These are phyloP conservation scores for Dryas integrifolia DNA, from an alignment of 331 rosid species.

Conservation along the genomic window DNA sequence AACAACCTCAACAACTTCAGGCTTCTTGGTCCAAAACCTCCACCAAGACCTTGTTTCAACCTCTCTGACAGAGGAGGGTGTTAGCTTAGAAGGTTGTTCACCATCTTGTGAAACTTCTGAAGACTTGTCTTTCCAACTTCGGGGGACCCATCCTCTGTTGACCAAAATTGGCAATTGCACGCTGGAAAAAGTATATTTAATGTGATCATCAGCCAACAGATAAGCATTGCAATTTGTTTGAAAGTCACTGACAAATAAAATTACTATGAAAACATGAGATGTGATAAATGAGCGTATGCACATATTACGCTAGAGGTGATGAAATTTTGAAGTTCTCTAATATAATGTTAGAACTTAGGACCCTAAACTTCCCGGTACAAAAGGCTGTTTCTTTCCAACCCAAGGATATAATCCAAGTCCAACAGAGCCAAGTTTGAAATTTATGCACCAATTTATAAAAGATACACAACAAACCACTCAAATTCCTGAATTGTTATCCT, in stretches of 20 bases:
- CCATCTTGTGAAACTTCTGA: conserved; percentile 39
- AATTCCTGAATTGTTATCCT: neutral
- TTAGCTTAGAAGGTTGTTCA: conserved; percentile 33
- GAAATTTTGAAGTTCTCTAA: neutral
- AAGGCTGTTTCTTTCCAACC: neutral
- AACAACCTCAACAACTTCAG: conserved; percentile 51
- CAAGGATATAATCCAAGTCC: neutral
- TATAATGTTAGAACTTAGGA: neutral
- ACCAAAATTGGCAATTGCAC: conserved; percentile 64
- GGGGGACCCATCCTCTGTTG: conserved; percentile 97
- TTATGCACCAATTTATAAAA: neutral
- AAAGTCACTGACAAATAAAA: neutral
- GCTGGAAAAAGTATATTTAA: conserved; percentile 44
- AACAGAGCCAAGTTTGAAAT: neutral
- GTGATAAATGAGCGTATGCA: no score
- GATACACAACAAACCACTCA: neutral
- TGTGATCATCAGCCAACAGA: conserved; percentile 21
- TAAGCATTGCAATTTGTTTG: neutral
- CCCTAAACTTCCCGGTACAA: neutral
- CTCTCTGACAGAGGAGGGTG: conserved; percentile 36
- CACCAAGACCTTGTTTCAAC: conserved; percentile 69
- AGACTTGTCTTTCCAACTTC: conserved; percentile 75
- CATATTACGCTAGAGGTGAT: neutral
- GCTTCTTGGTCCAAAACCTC: conserved; percentile 69
- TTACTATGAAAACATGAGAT: neutral